phyloP scores from a whole-genome alignment of 2,329 filamentous ascomycete genomes.

The Aspergillus costaricaensis region DNA sequence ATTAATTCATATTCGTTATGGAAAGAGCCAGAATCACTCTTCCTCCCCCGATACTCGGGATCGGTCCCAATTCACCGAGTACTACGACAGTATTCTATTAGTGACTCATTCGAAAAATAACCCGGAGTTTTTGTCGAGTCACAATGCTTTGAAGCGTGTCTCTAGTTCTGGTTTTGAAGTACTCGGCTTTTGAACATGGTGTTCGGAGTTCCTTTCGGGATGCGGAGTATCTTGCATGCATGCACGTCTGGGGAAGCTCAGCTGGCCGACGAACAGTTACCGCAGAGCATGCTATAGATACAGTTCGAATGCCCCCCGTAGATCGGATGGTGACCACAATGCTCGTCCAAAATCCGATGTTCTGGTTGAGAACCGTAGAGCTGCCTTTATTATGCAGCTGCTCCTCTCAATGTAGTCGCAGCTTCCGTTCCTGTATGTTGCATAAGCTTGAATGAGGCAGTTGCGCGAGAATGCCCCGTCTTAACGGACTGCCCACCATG shows the following conservation, averaged over 20 bases:
- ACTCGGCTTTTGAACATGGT: background rate
- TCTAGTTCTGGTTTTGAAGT: background rate
- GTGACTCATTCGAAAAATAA: background rate
- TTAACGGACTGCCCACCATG: background rate
- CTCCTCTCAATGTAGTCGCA: background rate
- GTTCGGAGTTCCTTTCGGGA: background rate
- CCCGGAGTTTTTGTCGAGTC: background rate
- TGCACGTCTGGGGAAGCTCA: background rate
- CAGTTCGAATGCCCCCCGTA: background rate
- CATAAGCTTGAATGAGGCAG: background rate
- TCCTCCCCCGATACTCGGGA: background rate
- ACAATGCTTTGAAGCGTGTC: background rate
- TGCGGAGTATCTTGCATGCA: slow-evolving; percentile 2
- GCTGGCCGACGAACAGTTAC: background rate
- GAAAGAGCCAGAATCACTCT: background rate
- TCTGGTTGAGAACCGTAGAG: background rate
- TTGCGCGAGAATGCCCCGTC: background rate
- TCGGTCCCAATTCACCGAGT: background rate
- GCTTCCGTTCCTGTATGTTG: background rate
- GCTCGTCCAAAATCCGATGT: background rate
- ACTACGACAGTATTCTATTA: background rate
- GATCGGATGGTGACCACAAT: background rate
- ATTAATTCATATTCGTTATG: background rate
- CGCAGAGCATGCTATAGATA: background rate
- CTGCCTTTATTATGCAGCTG: background rate